Base-by-base conservation (phyloP, 2,329 filamentous ascomycete species). In the Aspergillus tanneri region DNA sequence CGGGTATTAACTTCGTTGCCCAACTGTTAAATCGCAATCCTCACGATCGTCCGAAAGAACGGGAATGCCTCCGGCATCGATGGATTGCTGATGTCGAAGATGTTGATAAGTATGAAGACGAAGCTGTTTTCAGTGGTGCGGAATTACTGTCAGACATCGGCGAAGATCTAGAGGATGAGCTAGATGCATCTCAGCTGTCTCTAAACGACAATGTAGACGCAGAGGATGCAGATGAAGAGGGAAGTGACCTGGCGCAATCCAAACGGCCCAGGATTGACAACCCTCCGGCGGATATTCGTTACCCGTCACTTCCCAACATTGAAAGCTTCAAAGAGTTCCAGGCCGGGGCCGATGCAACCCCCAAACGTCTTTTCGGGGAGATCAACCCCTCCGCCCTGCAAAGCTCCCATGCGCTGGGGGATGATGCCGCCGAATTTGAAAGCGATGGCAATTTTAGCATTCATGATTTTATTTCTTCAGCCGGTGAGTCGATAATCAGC, bases 21-120 rank as follows among this genome's bases (percentile, higher is more conserved):
- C 75, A 77, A n/a, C 93, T 96, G 81, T 81, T 97, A 4, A 84
- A 90, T 56, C 82, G 83, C n/a, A 83, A 90, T 41, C 90, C 92
- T 1, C 80, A 86, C 47, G 71, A 80, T n/a, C 83, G 92, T 47
- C 88, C 90, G 0, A 88, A 85, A 0, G 84, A 93, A 36, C 66
- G 73, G 4, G 79, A 87, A 42, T 85, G 95, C 45, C 78, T 88
- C 49, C 70, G 72, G 10, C 87, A 93, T 65, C 73, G 80, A 1
- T 97, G 92, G 92, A 76, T 95, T n/a, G 67, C 64, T 19, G 67
- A 75, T n/a, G 69, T 76, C 19, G 63, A 67, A 1, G 75, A 80
- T 45, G 76, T 79, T 5, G 78, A 78, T 45, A 78, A 88, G 57
- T 85, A 87, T 51, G 77, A 83, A 4, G 84, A 87, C 39, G 79